Percentiles rank a stretch among this genome's conserved stretches.
phyloP scores from a whole-genome alignment of 208 protist species.

The Zelonia costaricensis region DNA sequence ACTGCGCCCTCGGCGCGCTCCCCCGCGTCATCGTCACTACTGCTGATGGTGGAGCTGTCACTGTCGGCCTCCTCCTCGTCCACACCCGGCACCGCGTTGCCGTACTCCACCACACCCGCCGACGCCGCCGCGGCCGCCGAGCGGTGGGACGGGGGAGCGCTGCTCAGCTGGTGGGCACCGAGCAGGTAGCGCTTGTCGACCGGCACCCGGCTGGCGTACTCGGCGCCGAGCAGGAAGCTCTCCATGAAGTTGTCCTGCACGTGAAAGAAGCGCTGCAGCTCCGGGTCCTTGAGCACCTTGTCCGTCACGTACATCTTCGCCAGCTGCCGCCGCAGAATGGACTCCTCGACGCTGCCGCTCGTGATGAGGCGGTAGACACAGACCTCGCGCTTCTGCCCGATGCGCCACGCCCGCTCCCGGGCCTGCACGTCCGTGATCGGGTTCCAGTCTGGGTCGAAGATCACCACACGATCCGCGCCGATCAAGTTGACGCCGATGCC shows the following conservation, averaged over 20 bases:
- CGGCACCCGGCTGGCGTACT: slow-evolving; percentile 72
- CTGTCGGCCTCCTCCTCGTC: slow-evolving; percentile 12
- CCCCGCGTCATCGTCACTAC: neutral
- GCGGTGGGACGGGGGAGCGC: neutral
- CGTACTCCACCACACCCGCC: slow-evolving; percentile 12
- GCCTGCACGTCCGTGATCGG: slow-evolving; percentile 91
- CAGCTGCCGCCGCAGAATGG: slow-evolving; percentile 97
- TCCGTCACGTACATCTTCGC: slow-evolving; percentile 95
- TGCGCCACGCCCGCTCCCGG: slow-evolving; percentile 95
- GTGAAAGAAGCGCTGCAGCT: slow-evolving; percentile 95
- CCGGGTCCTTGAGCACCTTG: slow-evolving; percentile 96
- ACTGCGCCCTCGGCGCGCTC: neutral
- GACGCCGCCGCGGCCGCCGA: neutral
- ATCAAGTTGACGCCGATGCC: slow-evolving; percentile 98
- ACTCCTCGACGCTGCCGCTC: slow-evolving; percentile 98
- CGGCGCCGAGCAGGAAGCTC: slow-evolving; percentile 86
- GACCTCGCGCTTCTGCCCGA: slow-evolving; percentile 97
- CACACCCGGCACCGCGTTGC: slow-evolving; percentile 12
- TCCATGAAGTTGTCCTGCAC: slow-evolving; percentile 86
- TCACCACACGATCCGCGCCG: slow-evolving; percentile 98
- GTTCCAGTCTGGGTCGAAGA: slow-evolving; percentile 99
- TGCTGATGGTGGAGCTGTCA: neutral
- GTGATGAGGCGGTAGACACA: slow-evolving; percentile 97
- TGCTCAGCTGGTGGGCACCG: slow-evolving; percentile 35
- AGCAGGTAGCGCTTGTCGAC: slow-evolving; percentile 59